phyloP scores from a whole-genome alignment of 139 green algal genomes.

The Zygnema cylindricum region DNA sequence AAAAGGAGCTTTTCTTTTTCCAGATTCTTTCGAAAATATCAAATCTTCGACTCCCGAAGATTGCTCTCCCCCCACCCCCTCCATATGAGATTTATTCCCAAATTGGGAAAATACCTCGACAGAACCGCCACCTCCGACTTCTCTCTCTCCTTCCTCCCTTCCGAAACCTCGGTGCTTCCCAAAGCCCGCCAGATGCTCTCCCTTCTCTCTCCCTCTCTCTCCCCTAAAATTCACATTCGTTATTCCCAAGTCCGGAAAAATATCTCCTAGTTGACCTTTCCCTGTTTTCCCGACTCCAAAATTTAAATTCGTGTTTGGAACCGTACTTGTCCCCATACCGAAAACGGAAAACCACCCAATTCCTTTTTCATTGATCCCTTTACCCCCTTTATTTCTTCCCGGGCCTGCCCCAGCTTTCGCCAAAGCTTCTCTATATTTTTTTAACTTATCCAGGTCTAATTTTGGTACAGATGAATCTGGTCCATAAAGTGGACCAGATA shows the following conservation, averaged over 20 bases:
- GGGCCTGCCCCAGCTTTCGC: not conserved
- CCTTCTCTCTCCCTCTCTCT: not conserved
- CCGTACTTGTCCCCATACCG: not conserved
- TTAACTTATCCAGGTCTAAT: not conserved
- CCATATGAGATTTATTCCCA: too few species aligned
- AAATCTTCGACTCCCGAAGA: too few species aligned
- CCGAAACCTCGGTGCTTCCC: too few species aligned
- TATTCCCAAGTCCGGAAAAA: not conserved
- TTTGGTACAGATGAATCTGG: too few species aligned
- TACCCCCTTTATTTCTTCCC: not conserved
- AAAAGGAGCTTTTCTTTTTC: too few species aligned
- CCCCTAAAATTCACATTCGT: not conserved
- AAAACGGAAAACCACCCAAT: not conserved
- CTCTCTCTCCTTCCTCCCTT: not conserved
- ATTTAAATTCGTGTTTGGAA: not conserved
- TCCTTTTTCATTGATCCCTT: not conserved
- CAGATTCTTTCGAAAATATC: too few species aligned
- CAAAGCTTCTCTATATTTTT: not conserved
- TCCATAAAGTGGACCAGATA: too few species aligned
- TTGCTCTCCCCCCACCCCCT: too few species aligned
- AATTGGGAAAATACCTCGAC: too few species aligned
- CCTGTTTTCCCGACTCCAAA: not conserved
- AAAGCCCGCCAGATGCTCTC: not conserved
- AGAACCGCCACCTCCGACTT: too few species aligned
- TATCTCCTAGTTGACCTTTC: not conserved